Base-by-base conservation (phyloP, 2,329 filamentous ascomycete genomes). In the Xylariales sp. region DNA sequence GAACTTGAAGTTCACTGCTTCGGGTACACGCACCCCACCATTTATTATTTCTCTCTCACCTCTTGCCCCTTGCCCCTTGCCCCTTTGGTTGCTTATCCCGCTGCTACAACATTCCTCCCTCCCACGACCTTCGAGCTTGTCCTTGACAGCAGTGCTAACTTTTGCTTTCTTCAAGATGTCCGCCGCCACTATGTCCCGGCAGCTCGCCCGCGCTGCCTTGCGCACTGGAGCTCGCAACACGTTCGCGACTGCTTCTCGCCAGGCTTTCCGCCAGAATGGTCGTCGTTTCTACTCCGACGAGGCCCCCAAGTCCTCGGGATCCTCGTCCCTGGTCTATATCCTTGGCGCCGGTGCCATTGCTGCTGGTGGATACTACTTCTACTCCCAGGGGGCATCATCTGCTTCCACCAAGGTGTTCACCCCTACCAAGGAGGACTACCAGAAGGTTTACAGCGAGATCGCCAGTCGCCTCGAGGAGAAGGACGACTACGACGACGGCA, bases 401-500 rank as follows among this genome's bases (percentile, higher is more conserved):
- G 59, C 65, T 50, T 67, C 71, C 24, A 50, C 70, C 60, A 77
- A 76, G 57, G 60, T 78, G 51, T 84, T 91, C 69, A 77, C 70
- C 36, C 88, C 89, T 44, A 85, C 78, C 56, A 80, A 85, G 66
- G 82, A 84, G 54, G 89, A 98, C 67, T 97, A 95, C 74, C 89
- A 96, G 74, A 85, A 87, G 66, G 88, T 97, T 38, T 97, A 97
- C 72, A 78, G 96, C 62, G 83, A 83, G 57, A 81, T 97, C 53
- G 90, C 91, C 39, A 67, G 72, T 57, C 74, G 74, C 44, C 72
- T 97, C 39, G 83, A 93, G 64, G 87, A 96, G 68, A 81, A 95
- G 60, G 88, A 93, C 53, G 85, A 96, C 50, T 97, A 97, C 62
- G 91, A 97, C 57, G 91, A 98, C 63, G 91, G 93, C 52, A 93